These are phyloP conservation scores for Achaetomiella virescens DNA, from an alignment of 495 filamentous ascomycete species.

Conservation along the genomic window DNA sequence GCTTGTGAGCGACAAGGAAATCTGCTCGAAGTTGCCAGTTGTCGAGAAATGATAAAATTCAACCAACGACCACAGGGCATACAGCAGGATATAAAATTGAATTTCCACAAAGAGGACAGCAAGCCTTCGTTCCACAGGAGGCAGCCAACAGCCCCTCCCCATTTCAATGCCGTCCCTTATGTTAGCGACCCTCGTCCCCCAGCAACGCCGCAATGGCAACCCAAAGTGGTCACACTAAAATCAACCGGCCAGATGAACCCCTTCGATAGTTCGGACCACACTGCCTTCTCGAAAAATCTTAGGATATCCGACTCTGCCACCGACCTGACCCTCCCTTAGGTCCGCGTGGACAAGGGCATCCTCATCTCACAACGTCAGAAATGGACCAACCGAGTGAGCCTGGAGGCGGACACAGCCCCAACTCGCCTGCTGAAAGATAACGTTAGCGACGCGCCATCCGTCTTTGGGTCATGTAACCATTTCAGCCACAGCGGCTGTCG, in stretches of 20 bases:
- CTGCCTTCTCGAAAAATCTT: not conserved
- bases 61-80: no score
- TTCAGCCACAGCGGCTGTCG: slow-evolving; percentile 20
- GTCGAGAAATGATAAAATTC: no score
- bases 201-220: slow-evolving; percentile 3
- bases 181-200: no score
- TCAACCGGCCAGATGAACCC: no score
- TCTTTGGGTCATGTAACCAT: not conserved
- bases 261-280: not conserved
- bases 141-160: not conserved
- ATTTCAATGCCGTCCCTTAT: no score
- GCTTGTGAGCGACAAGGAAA: no score
- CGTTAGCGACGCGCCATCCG: not conserved
- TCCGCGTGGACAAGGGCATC: no score
- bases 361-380: not conserved
- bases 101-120: no score
- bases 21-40: no score
- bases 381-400: not conserved
- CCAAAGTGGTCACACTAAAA: not conserved
- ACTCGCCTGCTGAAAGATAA: not conserved
- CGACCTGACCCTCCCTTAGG: not conserved
- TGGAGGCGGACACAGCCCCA: not conserved
- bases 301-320: not conserved
- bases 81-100: no score
- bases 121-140: not conserved